Evolutionary conservation across 2,329 filamentous ascomycete genomes (phyloP).

Genomic region (Neurospora sp.): DNA sequence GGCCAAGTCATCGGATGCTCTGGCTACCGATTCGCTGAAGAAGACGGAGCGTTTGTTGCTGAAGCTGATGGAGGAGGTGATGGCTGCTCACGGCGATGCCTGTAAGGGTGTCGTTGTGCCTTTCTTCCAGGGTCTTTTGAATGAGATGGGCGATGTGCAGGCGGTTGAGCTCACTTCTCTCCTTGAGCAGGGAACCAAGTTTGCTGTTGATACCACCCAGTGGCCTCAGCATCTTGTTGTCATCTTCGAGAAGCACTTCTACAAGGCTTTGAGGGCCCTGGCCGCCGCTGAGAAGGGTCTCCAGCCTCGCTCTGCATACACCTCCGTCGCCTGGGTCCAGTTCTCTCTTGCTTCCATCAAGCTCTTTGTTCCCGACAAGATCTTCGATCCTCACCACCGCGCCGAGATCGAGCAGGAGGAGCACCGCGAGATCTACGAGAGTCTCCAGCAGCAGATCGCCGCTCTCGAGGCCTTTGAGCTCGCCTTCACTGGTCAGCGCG

Average conservation of each 20-base stretch:
- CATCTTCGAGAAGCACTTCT: constrained; percentile 32
- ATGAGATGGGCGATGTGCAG: neutral
- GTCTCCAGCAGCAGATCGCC: constrained; percentile 46
- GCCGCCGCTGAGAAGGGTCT: constrained; percentile 24
- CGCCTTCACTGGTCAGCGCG: constrained; percentile 56
- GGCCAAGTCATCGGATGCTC: constrained; percentile 35
- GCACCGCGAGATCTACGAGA: constrained; percentile 42
- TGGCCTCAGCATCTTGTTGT: constrained; percentile 25
- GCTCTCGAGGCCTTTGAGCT: constrained; percentile 57
- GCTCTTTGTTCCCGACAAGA: constrained; percentile 76
- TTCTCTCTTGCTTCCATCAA: constrained; percentile 66
- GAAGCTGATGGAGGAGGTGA: constrained; percentile 33
- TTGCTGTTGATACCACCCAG: constrained; percentile 19
- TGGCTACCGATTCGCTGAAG: constrained; percentile 39
- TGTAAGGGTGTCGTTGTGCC: constrained; percentile 20
- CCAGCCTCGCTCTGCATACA: constrained; percentile 22
- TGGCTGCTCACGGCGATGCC: constrained; percentile 28
- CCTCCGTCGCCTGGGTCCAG: constrained; percentile 61
- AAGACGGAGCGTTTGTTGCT: constrained; percentile 40
- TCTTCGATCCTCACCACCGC: constrained; percentile 70
- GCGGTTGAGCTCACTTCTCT: constrained; percentile 3
- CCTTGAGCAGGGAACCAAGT: constrained; percentile 12
- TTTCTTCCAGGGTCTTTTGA: constrained; percentile 16
- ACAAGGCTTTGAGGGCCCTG: constrained; percentile 36
- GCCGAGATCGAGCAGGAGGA: constrained; percentile 56